Evolutionary conservation across 495 filamentous ascomycete genomes (phyloP).

Genomic region (Copromyces sp.): DNA sequence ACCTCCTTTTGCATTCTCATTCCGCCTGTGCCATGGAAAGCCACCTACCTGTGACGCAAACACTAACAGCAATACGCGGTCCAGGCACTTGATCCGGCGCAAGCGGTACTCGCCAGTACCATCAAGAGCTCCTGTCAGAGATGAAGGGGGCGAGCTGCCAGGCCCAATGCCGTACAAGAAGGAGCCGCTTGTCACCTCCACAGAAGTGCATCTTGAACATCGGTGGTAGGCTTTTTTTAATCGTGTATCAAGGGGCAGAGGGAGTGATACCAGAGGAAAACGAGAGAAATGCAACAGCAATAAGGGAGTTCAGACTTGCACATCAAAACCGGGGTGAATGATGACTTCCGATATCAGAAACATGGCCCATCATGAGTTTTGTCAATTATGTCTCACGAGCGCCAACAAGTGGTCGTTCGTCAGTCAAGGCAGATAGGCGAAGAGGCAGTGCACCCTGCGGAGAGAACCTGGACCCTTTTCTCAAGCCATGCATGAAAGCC

Average conservation of each 20-base stretch:
- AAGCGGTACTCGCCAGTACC: not conserved
- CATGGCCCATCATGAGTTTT: not conserved
- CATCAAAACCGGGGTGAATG: not conserved
- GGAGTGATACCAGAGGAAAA: not conserved
- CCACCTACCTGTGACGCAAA: not conserved
- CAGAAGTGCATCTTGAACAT: not conserved
- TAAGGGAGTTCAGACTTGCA: not conserved
- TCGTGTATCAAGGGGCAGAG: not conserved
- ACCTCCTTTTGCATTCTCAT: not conserved
- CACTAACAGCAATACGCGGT: not conserved
- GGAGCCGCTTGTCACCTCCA: not conserved
- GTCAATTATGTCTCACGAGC: not conserved
- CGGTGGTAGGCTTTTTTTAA: not conserved
- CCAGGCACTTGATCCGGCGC: not conserved
- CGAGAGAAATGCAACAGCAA: not conserved
- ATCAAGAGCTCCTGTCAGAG: not conserved
- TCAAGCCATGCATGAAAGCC: constrained; percentile 31
- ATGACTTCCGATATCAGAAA: not conserved
- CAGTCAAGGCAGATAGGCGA: not conserved
- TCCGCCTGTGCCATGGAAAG: not conserved
- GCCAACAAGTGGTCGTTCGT: not conserved
- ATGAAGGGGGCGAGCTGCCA: not conserved
- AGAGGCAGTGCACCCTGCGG: not conserved
- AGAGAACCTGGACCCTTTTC: constrained; percentile 10
- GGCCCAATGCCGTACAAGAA: not conserved